Percentiles rank a stretch among this genome's conserved stretches.
Evolutionary conservation across 441 rosid species (phyloP).

Genomic region (Brassica balearica): DNA sequence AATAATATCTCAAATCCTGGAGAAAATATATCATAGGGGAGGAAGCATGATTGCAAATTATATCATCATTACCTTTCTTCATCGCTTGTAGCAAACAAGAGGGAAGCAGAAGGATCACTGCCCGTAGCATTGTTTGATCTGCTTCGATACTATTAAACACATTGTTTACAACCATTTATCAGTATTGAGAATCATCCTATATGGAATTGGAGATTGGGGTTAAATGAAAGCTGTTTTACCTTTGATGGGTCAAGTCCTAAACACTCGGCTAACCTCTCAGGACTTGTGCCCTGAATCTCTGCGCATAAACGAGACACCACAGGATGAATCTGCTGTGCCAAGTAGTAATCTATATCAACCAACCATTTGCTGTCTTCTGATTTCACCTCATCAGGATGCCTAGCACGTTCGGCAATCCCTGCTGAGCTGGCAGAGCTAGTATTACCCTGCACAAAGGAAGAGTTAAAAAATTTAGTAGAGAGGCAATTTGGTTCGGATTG

Average conservation of each 20-base stretch:
- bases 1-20: not conserved
- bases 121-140: slow-evolving; percentile 58
- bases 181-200: slow-evolving; percentile 18
- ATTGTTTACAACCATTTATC: slow-evolving; percentile 27
- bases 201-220: slow-evolving; percentile 28
- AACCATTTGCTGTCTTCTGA: slow-evolving; percentile 82
- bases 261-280: slow-evolving; percentile 94
- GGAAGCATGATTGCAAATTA: slow-evolving; percentile 8
- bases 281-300: slow-evolving; percentile 96
- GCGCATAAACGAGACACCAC: slow-evolving; percentile 95
- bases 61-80: slow-evolving; percentile 71
- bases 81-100: slow-evolving; percentile 68
- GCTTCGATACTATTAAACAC: slow-evolving; percentile 65
- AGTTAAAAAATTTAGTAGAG: slow-evolving; percentile 14
- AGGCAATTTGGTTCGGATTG: slow-evolving; percentile 24
- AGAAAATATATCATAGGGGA: not conserved
- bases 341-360: slow-evolving; percentile 94
- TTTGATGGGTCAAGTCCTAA: slow-evolving; percentile 95
- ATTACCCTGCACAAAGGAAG: slow-evolving; percentile 57
- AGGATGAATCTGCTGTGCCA: slow-evolving; percentile 99
- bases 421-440: slow-evolving; percentile 57
- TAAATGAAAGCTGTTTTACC: slow-evolving; percentile 55
- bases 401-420: slow-evolving; percentile 95
- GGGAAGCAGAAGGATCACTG: slow-evolving; percentile 63
- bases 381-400: slow-evolving; percentile 96